These are phyloP conservation scores for Fusarium camptoceras DNA, from an alignment of 2,329 filamentous ascomycete species.

Conservation along the genomic window DNA sequence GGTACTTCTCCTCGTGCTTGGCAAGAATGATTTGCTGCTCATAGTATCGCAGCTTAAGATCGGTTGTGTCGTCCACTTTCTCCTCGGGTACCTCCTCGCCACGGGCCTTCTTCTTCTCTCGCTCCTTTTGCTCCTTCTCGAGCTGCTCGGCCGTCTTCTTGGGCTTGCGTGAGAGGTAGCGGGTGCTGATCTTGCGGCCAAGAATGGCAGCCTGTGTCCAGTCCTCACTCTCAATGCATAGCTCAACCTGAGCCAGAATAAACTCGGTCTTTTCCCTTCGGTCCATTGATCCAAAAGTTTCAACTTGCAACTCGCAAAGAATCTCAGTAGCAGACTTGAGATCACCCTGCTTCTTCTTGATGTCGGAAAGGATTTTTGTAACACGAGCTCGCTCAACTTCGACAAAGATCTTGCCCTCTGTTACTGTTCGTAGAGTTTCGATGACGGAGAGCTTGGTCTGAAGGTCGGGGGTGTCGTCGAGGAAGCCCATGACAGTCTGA, in stretches of 20 bases:
- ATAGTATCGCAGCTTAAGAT: conserved; percentile 95
- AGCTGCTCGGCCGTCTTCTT: conserved; percentile 91
- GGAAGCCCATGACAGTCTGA: conserved; percentile 91
- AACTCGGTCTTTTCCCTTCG: conserved; percentile 98
- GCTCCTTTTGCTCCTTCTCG: conserved; percentile 89
- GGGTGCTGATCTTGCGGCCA: conserved; percentile 95
- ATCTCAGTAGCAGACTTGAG: conserved; percentile 90
- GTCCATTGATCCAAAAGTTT: conserved; percentile 99
- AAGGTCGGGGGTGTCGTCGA: conserved; percentile 84
- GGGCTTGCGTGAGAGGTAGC: conserved; percentile 88
- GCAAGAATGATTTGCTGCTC: conserved; percentile 96
- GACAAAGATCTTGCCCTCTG: conserved; percentile 99
- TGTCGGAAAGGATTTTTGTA: conserved; percentile 93
- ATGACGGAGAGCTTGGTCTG: conserved; percentile 94
- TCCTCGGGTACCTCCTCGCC: conserved; percentile 83
- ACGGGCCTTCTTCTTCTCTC: conserved; percentile 84
- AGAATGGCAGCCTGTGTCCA: conserved; percentile 97
- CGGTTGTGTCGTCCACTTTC: conserved; percentile 89
- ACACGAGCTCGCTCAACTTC: conserved; percentile 97
- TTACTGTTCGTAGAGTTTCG: conserved; percentile 94
- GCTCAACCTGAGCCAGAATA: conserved; percentile 91
- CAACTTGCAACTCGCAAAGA: conserved; percentile 96
- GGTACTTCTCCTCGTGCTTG: conserved; percentile 97
- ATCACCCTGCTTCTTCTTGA: conserved; percentile 96
- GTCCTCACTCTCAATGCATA: conserved; percentile 95